Evolutionary conservation across 2,329 filamentous ascomycete species (phyloP), one percentile per base, ranked within the genome.

Genomic region (Fusarium humuli): DNA sequence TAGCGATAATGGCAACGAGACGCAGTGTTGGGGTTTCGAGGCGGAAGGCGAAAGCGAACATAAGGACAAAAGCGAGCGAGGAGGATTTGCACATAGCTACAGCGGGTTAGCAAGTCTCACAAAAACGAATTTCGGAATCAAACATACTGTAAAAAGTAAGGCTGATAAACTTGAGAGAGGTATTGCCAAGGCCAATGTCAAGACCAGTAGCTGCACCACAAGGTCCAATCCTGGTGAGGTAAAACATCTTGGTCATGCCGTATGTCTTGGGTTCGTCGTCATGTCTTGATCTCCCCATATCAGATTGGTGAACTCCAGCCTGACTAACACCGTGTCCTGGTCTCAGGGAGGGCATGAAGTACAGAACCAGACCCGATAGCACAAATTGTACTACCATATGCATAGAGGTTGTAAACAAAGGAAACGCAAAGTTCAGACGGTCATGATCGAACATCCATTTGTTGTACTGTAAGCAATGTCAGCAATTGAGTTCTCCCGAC

Each of bases 401-500:
- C 79, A 96, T 85, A 70, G 93, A 93, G 6, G 96, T 99, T 13
- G 94, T 97, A 81, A 98, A 98, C 52, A 99, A 87, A 41, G 96
- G 96, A 76, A 96, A 98, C 54, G 93, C 91, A 79, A 99, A 99
- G 81, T 98, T 91, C 73, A 97, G 88, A 72, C 92, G 89, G 72
- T 91, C 87, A 67, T 91, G 87, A 76, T 93, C 92, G 82, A 99
- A 98, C 95, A 99, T 98, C 96, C 96, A 98, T 83, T 98, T 98
- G 87, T 99, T 99, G 85, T 98, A 99, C 91, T 96, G 71, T 29
- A 16, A 42, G 18, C 23, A 23, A 49, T 46, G 75, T 77, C 57
- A 78, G 73, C 47, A 69, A 34, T 34, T 22, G 23, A 25, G 25
- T 25, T 27, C 27, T 18, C n/a, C 32, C 47, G 27, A 41, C 46